Evolutionary conservation across 163 green algal genomes (phyloP).

Genomic region (Scenedesmus sp.): DNA sequence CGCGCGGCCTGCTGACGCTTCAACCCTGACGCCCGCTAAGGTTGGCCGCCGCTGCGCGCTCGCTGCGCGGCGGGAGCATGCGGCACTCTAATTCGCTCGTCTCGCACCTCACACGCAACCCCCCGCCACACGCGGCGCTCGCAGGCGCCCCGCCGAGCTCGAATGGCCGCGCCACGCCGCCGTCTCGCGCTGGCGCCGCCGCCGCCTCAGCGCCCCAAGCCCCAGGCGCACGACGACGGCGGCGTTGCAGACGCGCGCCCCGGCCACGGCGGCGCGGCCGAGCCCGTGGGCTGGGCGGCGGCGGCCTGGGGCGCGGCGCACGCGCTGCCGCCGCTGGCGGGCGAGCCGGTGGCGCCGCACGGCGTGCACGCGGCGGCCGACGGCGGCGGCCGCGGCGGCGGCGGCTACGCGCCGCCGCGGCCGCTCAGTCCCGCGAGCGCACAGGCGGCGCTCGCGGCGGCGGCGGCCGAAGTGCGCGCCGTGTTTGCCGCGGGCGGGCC

Average conservation of each 20-base stretch:
- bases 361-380: not conserved
- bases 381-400: not conserved
- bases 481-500: constrained; percentile 5
- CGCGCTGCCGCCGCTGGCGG: not conserved
- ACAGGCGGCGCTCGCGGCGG: not conserved
- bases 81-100: too few relatives aligned
- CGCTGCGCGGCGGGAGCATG: too few relatives aligned
- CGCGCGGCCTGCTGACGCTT: too few relatives aligned
- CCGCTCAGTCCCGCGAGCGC: too few relatives aligned
- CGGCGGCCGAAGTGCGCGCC: not conserved
- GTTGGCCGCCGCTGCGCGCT: too few relatives aligned
- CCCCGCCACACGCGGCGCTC: too few relatives aligned
- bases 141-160: too few relatives aligned
- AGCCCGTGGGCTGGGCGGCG: not conserved
- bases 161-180: not conserved
- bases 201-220: not conserved
- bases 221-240: not conserved
- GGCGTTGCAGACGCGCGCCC: not conserved
- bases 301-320: not conserved
- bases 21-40: too few relatives aligned
- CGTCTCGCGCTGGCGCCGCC: not conserved
- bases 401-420: too few relatives aligned
- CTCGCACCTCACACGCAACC: too few relatives aligned
- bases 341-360: not conserved
- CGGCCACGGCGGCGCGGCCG: not conserved